A percentile compares a stretch with the other conserved stretches of the same genome.
phyloP scores from a whole-genome alignment of 1,284 basidiomycete genomes.

The Tylopilus orsonianus region DNA sequence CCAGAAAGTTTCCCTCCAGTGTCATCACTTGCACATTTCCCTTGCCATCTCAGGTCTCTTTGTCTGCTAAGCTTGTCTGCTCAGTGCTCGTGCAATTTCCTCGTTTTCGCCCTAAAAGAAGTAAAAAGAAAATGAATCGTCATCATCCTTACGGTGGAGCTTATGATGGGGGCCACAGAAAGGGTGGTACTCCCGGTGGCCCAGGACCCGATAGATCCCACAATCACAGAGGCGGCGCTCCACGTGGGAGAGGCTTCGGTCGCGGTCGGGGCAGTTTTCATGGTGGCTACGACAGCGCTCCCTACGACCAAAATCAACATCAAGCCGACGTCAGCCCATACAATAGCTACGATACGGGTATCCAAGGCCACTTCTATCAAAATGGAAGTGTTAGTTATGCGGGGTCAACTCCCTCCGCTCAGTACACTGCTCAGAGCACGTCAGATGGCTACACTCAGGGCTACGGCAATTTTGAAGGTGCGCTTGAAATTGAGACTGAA shows the following conservation, averaged over 20 bases:
- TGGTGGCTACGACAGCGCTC: constrained; percentile 50
- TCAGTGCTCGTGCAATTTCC: constrained; percentile 31
- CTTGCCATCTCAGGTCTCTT: constrained; percentile 18
- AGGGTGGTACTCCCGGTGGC: constrained; percentile 63
- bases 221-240: constrained; percentile 60
- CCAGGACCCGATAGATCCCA: constrained; percentile 73
- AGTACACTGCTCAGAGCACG: constrained; percentile 43
- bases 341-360: constrained; percentile 62
- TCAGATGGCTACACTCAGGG: constrained; percentile 53
- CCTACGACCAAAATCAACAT: constrained; percentile 63
- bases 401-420: constrained; percentile 43
- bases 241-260: constrained; percentile 63
- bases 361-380: constrained; percentile 68
- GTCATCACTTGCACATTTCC: constrained; percentile 22
- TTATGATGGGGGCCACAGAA: constrained; percentile 62
- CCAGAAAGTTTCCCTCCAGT: constrained; percentile 27
- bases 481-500: constrained; percentile 68
- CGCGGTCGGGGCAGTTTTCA: constrained; percentile 60
- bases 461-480: constrained; percentile 74
- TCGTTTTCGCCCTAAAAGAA: constrained; percentile 32
- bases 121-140: constrained; percentile 62
- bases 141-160: constrained; percentile 80
- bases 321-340: constrained; percentile 61
- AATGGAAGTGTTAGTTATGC: constrained; percentile 50
- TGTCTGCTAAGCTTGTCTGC: constrained; percentile 31